Evolutionary conservation across 768 basidiomycete genomes (phyloP).

Genomic region (Kwoniella dejecticola): DNA sequence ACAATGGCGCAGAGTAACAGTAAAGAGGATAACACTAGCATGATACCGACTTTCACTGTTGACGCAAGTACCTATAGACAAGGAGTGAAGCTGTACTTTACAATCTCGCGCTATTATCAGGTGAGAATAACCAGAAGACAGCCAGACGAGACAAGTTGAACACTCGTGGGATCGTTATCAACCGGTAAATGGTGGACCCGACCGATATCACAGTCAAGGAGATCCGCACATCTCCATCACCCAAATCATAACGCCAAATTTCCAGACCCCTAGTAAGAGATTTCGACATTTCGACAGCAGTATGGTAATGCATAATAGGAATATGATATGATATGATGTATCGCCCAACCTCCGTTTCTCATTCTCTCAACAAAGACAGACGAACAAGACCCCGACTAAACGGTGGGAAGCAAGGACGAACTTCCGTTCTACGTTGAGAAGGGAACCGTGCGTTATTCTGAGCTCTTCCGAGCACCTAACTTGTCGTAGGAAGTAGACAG

Average conservation of each 20-base stretch:
- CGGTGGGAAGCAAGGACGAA: conserved; percentile 15
- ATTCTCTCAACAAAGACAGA: not conserved
- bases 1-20: not conserved
- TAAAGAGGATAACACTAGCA: too few relatives aligned
- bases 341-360: conserved; percentile 20
- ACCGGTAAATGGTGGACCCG: conserved; percentile 2
- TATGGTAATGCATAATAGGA: too few relatives aligned
- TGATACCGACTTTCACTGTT: too few relatives aligned
- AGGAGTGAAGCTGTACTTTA: too few relatives aligned
- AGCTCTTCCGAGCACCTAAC: conserved; percentile 21
- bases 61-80: too few relatives aligned
- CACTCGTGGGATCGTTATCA: too few relatives aligned
- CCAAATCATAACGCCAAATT: not conserved
- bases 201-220: not conserved
- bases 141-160: too few relatives aligned
- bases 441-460: conserved; percentile 16
- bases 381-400: conserved; percentile 6
- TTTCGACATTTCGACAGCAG: too few relatives aligned
- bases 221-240: not conserved
- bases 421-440: conserved; percentile 19
- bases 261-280: too few relatives aligned
- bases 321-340: conserved; percentile 9
- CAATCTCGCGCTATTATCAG: too few relatives aligned
- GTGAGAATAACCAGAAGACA: too few relatives aligned
- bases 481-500: conserved; percentile 17